Percentiles rank a stretch among this genome's conserved stretches.
Conservation (phyloP, 208 protist genomes). For the Leishmania braziliensis region DNA sequence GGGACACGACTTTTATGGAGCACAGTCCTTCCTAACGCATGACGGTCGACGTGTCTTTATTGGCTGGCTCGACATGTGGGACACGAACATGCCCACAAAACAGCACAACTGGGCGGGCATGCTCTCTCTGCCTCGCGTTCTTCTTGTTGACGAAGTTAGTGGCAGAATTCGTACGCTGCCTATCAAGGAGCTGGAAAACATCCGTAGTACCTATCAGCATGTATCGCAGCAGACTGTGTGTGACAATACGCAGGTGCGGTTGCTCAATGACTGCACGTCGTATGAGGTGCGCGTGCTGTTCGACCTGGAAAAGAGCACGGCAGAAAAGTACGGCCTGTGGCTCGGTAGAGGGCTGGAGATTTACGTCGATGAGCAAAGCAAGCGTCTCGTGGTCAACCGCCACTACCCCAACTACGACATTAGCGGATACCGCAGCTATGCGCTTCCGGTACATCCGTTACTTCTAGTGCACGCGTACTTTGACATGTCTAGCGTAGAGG, state of each 20-base stretch:
- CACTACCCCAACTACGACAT: constrained; percentile 59
- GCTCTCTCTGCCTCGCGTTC: constrained; percentile 47
- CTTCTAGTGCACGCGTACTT: constrained; percentile 53
- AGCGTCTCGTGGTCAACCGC: constrained; percentile 47
- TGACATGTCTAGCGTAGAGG: constrained; percentile 58
- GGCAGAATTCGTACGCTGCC: constrained; percentile 37
- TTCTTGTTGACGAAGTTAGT: constrained; percentile 39
- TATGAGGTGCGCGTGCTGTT: constrained; percentile 50
- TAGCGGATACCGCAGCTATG: constrained; percentile 59
- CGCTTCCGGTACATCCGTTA: constrained; percentile 25
- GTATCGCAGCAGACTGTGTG: constrained; percentile 32
- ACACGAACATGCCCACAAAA: constrained; percentile 56
- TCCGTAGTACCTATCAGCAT: constrained; percentile 39
- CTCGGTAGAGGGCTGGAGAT: constrained; percentile 54
- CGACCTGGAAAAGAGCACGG: constrained; percentile 38
- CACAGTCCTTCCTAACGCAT: constrained; percentile 38
- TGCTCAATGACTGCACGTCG: constrained; percentile 41
- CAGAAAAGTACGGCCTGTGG: constrained; percentile 68
- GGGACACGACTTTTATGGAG: constrained; percentile 58
- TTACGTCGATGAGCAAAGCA: constrained; percentile 44
- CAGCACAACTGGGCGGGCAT: constrained; percentile 52
- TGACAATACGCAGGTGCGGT: constrained; percentile 32
- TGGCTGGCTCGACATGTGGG: constrained; percentile 66
- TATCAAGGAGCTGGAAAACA: constrained; percentile 40
- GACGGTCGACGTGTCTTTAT: constrained; percentile 51